Evolutionary conservation across 495 filamentous ascomycete species (phyloP), one percentile per base, ranked within the genome.

Genomic region (Hypoxylon crocopeplum): DNA sequence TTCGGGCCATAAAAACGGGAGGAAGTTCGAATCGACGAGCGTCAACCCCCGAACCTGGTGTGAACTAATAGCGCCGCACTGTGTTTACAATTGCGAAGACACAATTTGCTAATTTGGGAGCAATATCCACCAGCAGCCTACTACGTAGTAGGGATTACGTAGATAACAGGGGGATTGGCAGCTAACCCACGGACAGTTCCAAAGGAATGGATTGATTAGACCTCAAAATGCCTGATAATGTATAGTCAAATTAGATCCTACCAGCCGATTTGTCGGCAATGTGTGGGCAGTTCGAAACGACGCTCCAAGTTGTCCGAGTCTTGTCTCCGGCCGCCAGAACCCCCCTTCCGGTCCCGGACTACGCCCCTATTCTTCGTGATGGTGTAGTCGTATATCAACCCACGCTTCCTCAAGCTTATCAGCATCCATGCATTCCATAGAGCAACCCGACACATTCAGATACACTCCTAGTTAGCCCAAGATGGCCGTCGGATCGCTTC

Each of bases 21-120:
- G 59, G 59, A 48, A 59, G 53, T 40, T 64, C 60, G 60, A 58
- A 64, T 59, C 60, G 60, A 64, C 54, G 60, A 40, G 53, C 46
- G 24, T 47, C 41, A 40, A 40, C 34, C 12, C 42, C 48, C 47
- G 34, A 51, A 38, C 32, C 20, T 10, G 34, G 58, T 56, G 24
- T 25, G 27, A 12, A 48, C 40, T 38, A 51, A 21, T 47, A 8
- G 12, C 5, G 13, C 13, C 29, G 30, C 36, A 63, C 59, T 63
- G 59, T 63, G 29, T 22, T 39, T 41, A 27, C 15, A 47, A 22
- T 33, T 30, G 16, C 44, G 17, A n/a, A 5, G 39, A 19, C 15
- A n/a, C 12, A 1, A 44, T 51, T 36, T 27, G 44, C 27, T 11
- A 8, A 12, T 13, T 16, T 44, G 44, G 21, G 15, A 24, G 29